A percentile compares a stretch with the other conserved stretches of the same genome.
phyloP scores from a whole-genome alignment of 805 yeast species.

The Lachancea cidri region DNA sequence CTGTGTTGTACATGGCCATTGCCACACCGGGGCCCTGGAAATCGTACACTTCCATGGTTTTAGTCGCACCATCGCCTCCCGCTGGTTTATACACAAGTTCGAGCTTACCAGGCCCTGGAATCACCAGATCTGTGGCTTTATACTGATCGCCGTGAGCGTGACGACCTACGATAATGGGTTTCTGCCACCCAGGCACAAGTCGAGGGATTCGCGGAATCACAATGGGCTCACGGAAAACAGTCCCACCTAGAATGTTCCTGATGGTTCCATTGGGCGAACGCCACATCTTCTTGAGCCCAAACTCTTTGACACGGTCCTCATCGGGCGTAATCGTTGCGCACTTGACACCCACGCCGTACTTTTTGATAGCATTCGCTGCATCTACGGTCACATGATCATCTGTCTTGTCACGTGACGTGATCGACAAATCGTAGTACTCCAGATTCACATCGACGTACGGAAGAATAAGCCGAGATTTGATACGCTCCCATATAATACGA shows the following conservation, averaged over 20 bases:
- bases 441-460: slow-evolving; percentile 71
- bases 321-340: slow-evolving; percentile 87
- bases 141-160: slow-evolving; percentile 85
- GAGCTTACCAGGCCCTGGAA: slow-evolving; percentile 57
- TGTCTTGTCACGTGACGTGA: slow-evolving; percentile 63
- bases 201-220: slow-evolving; percentile 75
- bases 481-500: slow-evolving; percentile 73
- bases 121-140: slow-evolving; percentile 69
- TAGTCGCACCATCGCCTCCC: slow-evolving; percentile 46
- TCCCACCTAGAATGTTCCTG: slow-evolving; percentile 75
- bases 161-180: slow-evolving; percentile 81
- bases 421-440: slow-evolving; percentile 70
- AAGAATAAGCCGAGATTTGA: slow-evolving; percentile 58
- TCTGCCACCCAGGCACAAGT: slow-evolving; percentile 72
- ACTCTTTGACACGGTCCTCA: slow-evolving; percentile 73
- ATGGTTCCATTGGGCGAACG: slow-evolving; percentile 81
- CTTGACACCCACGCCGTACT: slow-evolving; percentile 76
- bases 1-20: slow-evolving; percentile 79
- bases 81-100: slow-evolving; percentile 61
- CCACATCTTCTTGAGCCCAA: slow-evolving; percentile 75
- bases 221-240: slow-evolving; percentile 81
- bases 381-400: slow-evolving; percentile 71
- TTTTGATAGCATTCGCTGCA: slow-evolving; percentile 68
- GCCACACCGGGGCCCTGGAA: slow-evolving; percentile 63
- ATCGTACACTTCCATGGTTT: slow-evolving; percentile 45